Base-by-base conservation (phyloP, 78 protist species). In the Andalucia godoyi region DNA sequence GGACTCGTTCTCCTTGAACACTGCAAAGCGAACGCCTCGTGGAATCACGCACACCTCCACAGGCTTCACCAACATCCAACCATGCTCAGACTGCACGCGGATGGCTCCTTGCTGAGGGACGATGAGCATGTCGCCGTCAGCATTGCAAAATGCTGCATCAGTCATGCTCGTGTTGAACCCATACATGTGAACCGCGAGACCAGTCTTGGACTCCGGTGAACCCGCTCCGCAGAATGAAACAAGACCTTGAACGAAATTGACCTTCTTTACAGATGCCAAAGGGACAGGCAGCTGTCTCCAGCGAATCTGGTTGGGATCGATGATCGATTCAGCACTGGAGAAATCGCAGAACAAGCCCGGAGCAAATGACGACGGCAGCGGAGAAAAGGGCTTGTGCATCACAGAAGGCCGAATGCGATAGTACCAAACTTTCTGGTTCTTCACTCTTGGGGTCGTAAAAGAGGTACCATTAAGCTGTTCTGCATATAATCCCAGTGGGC, bases 391-490 rank as follows among this genome's bases (percentile, higher is more conserved):
- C 18, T 54, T 34, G 39, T 58, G 46, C 39, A 0, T 13, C 13
- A 47, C 81, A n/a, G 72, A 23, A 5, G 97, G 97, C 41, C 74
- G 50, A 53, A 80, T 79, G 23, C 91, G 83, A 66, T 90, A 92
- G 46, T 79, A 43, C 97, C 95, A 90, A 33, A 53, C 0, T 23
- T 64, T 43, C 63, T 57, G 70, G 85, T 89, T 86, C 4, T 1
- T 4, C 17, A 17, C 49, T 37, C 93, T 65, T 15, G 90, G 84
- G 33, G 25, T 80, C 0, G 97, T 93, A 60, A 93, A 93, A 6
- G 95, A 91, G 15, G 92, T 77, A 33, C 95, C 95, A 37, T 74
- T 68, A 47, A 93, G 53, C 72, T 89, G 97, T 63, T 93, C 97
- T 0, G 97, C 97, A 43, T 83, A 87, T n/a, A 93, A 79, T 51